Evolutionary conservation across 305 asterid genomes (phyloP), one percentile per base, ranked within the genome.

Genomic region (Withania somnifera): DNA sequence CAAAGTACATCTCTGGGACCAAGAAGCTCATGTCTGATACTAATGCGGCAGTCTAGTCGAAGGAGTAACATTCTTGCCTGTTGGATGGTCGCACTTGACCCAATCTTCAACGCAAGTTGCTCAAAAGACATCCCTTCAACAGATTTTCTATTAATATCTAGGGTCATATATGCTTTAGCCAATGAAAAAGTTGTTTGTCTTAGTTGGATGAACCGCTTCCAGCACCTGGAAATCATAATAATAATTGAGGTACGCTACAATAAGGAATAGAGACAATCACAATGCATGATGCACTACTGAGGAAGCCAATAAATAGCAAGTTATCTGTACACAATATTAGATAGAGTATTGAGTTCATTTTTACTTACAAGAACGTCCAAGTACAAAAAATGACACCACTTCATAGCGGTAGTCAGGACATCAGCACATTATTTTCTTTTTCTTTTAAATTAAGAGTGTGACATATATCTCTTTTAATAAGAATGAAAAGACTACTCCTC

Each of bases 81-180:
- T 77, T 76, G 87, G 83, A 84, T 82, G 77, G 82, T 51, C 28
- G 56, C 32, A 26, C 8, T 34, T 11, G 87, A 75, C 78, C 83
- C 84, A 34, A 84, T 84, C 63, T 58, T 60, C 53, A 66, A 15
- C 7, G 84, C 87, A 81, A 84, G 64, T 40, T 82, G 81, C 67
- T 84, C 87, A 76, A 84, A 84, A 34, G 86, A 82, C 80, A 81
- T 76, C 66, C 60, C 38, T 50, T 81, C 71, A 63, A 52, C 77
- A 63, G 69, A 45, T 64, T 47, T 64, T 61, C 42, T 67, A 73
- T 76, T 76, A 51, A 84, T 53, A 45, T 76, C 76, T 79, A 84
- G 61, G 30, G 54, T 34, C 68, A 56, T 67, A 77, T 61, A 84
- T 63, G 82, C 82, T 77, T 81, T 84, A 81, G 84, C 84, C 82